A percentile compares a stretch with the other conserved stretches of the same genome.
Evolutionary conservation across 108 stramenopile species (phyloP).

Genomic region (Nannochloropsis gaditana): DNA sequence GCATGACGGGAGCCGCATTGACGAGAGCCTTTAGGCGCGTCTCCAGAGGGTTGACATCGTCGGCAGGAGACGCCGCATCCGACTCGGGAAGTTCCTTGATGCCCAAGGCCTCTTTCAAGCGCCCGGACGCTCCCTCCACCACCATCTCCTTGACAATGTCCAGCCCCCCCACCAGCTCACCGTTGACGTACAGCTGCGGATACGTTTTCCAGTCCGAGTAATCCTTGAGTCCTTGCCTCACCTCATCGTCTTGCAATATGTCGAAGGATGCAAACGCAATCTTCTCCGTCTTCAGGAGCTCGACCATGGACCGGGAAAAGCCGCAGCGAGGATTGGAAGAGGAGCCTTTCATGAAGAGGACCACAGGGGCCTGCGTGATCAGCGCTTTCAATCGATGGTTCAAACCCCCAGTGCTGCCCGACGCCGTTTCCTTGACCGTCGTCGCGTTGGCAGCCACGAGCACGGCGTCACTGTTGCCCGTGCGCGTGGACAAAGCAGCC

Average conservation of each 20-base stretch:
- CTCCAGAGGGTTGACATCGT: conserved; percentile 33
- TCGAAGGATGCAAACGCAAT: conserved; percentile 60
- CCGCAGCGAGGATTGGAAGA: conserved; percentile 81
- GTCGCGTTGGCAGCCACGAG: background rate
- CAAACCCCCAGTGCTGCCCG: background rate
- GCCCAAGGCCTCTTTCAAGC: conserved; percentile 50
- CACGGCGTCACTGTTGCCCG: background rate
- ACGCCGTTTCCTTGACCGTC: background rate
- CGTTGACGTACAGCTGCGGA: conserved; percentile 91
- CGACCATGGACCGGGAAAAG: conserved; percentile 77
- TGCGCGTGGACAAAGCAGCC: conserved; percentile 7
- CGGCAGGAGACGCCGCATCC: conserved; percentile 18
- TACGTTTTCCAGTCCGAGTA: conserved; percentile 89
- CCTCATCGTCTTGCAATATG: conserved; percentile 50
- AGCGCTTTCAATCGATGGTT: background rate
- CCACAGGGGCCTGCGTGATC: conserved; percentile 56
- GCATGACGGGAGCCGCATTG: conserved; percentile 63
- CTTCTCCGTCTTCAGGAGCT: conserved; percentile 62
- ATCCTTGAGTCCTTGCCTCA: conserved; percentile 78
- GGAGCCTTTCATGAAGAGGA: conserved; percentile 96
- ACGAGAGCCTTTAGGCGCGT: conserved; percentile 58
- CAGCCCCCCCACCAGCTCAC: conserved; percentile 89
- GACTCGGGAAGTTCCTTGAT: conserved; percentile 22
- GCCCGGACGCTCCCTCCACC: conserved; percentile 33
- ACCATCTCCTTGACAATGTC: conserved; percentile 91